Evolutionary conservation across 257 asterid genomes (phyloP), one percentile per base, ranked within the genome.

Genomic region (Scutellaria baicalensis): DNA sequence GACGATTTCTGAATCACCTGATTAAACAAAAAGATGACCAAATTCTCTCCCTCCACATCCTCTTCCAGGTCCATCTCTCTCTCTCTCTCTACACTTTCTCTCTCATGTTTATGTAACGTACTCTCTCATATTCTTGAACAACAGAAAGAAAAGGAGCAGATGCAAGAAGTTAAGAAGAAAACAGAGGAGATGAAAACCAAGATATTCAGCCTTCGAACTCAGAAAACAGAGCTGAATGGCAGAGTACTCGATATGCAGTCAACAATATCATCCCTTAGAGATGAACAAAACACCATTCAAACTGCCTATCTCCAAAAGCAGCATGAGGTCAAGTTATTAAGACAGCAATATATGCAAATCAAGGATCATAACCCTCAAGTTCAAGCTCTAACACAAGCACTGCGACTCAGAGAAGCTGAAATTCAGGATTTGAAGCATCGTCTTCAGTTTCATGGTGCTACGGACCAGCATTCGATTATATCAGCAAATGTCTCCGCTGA

Each of bases 231-330:
- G 10, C 86, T 87, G 12, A 78, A 75, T 4, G 44, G 66, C 51
- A 81, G 63, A 64, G 36, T 87, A 61, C 9, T 39, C n/a, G 93
- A 84, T 71, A 73, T 89, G 96, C 85, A 80, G 45, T 85, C 97
- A 1, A 80, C 83, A 6, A 83, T 86, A 48, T 76, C 90, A 66
- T 85, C 89, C 60, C 89, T 91, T 9, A 74, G 72, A 63, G 88
- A 88, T n/a, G 95, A 91, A 58, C 91, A 82, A 43, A 75, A 54
- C 71, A 43, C 84, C 16, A 64, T 82, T 0, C 89, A 78, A 23
- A 59, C 64, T 9, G 78, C 84, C 23, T 76, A 79, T 1, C 80
- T 82, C 68, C 88, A 86, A 65, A 87, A 80, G 76, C 86, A 86
- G 73, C 80, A 74, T 21, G 86, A 86, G 77, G 80, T 82, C 66